Base-by-base conservation (phyloP, 1,284 basidiomycete genomes). In the Macrocystidia cucumis region DNA sequence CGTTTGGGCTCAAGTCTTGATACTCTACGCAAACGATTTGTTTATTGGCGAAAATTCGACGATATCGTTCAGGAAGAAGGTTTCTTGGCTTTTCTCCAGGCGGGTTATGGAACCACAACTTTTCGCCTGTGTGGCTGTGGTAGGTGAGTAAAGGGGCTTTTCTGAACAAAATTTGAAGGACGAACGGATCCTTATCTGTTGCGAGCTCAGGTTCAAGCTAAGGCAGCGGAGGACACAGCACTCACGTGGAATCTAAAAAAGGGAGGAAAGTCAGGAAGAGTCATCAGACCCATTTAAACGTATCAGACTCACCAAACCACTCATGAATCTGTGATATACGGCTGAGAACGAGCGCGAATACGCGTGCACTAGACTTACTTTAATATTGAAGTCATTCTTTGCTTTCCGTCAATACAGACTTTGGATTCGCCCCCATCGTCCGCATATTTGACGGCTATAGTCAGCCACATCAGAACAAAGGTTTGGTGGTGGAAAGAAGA, bases 401-500 rank as follows among this genome's bases (percentile, higher is more conserved):
- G 83, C 49, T 87, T 87, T 5, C 83, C 83, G 47, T 86, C 83
- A 9, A 87, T 84, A 43, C 82, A 86, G 0, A 72, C 75, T 41
- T 71, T 72, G 0, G 54, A 63, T 45, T 84, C 79, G 1, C 66
- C 58, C 0, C 81, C 82, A 45, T 83, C 78, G 1, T 77, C 69
- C 14, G 59, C 49, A 1, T 48, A 43, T 4, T 62, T 62, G 2
- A 74, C 67, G 23, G 72, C 72, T 69, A n/a, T n/a, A 12, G n/a
- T 9, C 9, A 12, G 7, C 21, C 17, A 29, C 13, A 41, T 12
- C 27, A 19, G 19, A 17, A 27, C 21, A 25, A 20, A 21, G 14
- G 9, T 20, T 29, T 11, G 35, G 5, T 24, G 17, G 26, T 12
- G 12, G 13, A 25, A 11, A 24, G 23, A 19, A 19, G 9, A 18